These are phyloP conservation scores for Camillea tinctor DNA, from an alignment of 2,329 filamentous ascomycete species.

Conservation along the genomic window DNA sequence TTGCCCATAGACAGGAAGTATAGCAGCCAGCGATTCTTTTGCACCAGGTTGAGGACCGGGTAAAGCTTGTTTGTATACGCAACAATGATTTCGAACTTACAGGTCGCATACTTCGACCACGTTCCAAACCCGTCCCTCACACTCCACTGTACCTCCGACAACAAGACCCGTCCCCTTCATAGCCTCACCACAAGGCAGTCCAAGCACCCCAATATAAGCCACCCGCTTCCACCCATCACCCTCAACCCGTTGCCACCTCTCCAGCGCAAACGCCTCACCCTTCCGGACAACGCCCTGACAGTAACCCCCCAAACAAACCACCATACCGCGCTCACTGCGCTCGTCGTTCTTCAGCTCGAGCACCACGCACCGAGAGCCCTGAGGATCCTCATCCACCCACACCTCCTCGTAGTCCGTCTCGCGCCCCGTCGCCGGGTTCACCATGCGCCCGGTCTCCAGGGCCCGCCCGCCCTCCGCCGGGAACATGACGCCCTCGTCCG, in stretches of 20 bases:
- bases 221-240: slow-evolving; percentile 37
- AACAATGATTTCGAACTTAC: slow-evolving; percentile 3
- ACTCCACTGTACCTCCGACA: slow-evolving; percentile 22
- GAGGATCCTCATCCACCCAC: slow-evolving; percentile 52
- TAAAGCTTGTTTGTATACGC: too few species aligned
- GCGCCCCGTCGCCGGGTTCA: slow-evolving; percentile 53
- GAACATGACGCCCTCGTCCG: slow-evolving; percentile 59
- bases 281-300: slow-evolving; percentile 56
- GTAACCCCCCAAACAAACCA: slow-evolving; percentile 52
- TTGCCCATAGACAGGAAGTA: too few species aligned
- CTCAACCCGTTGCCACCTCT: slow-evolving; percentile 53
- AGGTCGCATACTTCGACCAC: slow-evolving; percentile 31
- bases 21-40: too few species aligned
- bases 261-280: slow-evolving; percentile 43
- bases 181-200: slow-evolving; percentile 35
- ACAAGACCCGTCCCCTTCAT: slow-evolving; percentile 5
- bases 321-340: slow-evolving; percentile 43
- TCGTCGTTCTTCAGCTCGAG: slow-evolving; percentile 37
- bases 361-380: slow-evolving; percentile 39
- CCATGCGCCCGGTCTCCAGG: slow-evolving; percentile 60
- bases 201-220: slow-evolving; percentile 34
- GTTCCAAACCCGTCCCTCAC: slow-evolving; percentile 32
- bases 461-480: slow-evolving; percentile 31
- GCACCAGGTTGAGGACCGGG: too few species aligned
- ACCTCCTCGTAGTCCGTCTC: slow-evolving; percentile 64